Evolutionary conservation across 352 stramenopile genomes (phyloP), one percentile per base, ranked within the genome.

Genomic region (Phytophthora boehmeriae): DNA sequence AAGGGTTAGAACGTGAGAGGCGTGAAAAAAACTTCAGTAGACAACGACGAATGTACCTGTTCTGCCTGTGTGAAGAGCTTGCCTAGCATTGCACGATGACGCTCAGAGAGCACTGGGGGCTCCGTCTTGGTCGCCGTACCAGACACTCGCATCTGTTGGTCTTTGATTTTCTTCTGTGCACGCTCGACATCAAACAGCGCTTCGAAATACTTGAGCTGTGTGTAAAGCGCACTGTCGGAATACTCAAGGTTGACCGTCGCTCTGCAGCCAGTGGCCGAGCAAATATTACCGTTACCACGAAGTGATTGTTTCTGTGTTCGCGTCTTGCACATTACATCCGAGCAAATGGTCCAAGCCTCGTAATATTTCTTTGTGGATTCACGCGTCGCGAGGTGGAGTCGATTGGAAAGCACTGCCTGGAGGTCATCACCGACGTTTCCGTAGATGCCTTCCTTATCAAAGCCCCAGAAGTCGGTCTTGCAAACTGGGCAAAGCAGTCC

Each of bases 171-270:
- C 46, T 88, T 88, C 71, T 97, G 72, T 8, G 88, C 90, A 25
- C 89, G 95, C 17, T 97, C 82, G 11, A 97, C 61, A 71, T 99
- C 93, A 54, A 99, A 99, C 8, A 99, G 83, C 22, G 92, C 92
- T 69, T 98, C 93, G 54, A 98, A 96, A 66, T 97, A 99, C 73
- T 99, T 99, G 42, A 99, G 86, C 70, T 99, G 97, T 17, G 90
- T 99, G 61, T 99, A 97, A 19, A 99, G 73, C 16, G 80, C 76
- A 46, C 78, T 86, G 64, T 98, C 95, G 0, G 87, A 86, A 56
- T 92, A 98, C 63, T 98, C 87, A 57, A 93, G 78, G 28, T 69
- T 82, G 41, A 98, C 89, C 3, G 83, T 80, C 11, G 96, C 96
- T 60, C 93, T 95, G 81, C 97, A 99, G 35, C 94, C 91, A 11